phyloP scores from a whole-genome alignment of 306 rosid species.

The Trifolium subterraneum region DNA sequence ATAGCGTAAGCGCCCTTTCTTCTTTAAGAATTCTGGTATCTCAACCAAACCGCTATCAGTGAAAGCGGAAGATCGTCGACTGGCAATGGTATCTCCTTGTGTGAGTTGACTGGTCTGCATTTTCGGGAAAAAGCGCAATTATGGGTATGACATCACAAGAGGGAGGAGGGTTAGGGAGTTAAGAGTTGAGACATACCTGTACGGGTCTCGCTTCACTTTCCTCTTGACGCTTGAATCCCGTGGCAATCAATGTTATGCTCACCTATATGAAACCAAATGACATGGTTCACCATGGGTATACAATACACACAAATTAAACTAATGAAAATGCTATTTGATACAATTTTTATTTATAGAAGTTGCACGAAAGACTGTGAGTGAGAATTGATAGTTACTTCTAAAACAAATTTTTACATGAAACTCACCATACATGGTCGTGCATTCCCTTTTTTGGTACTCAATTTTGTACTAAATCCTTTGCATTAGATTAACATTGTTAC shows the following conservation, averaged over 20 bases:
- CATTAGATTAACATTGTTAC: neutral
- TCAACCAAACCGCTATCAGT: constrained; percentile 77
- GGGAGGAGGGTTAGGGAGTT: neutral
- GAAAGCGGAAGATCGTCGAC: constrained; percentile 73
- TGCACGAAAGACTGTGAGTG: neutral
- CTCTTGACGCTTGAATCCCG: constrained; percentile 99
- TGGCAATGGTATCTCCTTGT: constrained; percentile 74
- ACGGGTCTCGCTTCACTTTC: constrained; percentile 79
- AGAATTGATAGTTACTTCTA: constrained; percentile 2
- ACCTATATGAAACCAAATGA: constrained; percentile 63
- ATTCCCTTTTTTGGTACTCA: neutral
- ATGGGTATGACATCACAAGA: constrained; percentile 17
- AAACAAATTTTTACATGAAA: neutral
- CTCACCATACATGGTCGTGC: neutral
- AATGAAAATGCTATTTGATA: neutral
- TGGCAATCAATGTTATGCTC: constrained; percentile 94
- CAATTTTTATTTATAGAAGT: neutral
- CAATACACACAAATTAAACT: constrained; percentile 18
- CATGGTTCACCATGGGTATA: constrained; percentile 10
- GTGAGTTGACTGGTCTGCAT: constrained; percentile 70
- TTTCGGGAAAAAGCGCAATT: constrained; percentile 33
- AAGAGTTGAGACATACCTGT: constrained; percentile 59
- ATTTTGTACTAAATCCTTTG: neutral
- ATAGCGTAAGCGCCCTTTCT: constrained; percentile 93
- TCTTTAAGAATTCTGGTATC: constrained; percentile 95